These are phyloP conservation scores for Mycena haematopus DNA, from an alignment of 768 basidiomycete species.

Conservation along the genomic window DNA sequence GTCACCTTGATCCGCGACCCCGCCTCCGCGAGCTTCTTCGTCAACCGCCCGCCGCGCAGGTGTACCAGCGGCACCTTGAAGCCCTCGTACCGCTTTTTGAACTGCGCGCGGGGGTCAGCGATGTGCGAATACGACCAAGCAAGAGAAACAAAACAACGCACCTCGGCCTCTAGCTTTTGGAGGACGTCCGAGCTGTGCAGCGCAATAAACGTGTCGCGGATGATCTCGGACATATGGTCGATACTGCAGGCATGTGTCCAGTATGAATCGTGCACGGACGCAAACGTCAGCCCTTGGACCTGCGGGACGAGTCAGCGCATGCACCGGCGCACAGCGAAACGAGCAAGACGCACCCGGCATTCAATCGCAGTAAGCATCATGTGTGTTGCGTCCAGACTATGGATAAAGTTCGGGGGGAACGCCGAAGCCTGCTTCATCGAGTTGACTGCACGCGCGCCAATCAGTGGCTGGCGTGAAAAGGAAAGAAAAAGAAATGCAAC, in stretches of 20 bases:
- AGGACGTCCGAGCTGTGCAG: conserved; percentile 91
- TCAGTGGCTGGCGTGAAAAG: conserved; percentile 2
- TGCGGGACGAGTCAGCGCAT: conserved; percentile 36
- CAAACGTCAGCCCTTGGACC: conserved; percentile 82
- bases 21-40: conserved; percentile 49
- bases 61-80: conserved; percentile 67
- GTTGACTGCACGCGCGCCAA: conserved; percentile 57
- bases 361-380: conserved; percentile 97
- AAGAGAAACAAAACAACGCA: conserved; percentile 40
- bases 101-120: conserved; percentile 49
- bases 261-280: conserved; percentile 98
- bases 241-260: conserved; percentile 95
- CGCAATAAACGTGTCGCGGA: conserved; percentile 92
- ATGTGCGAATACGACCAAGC: not conserved
- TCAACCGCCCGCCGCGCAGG: conserved; percentile 44
- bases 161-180: conserved; percentile 73
- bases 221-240: conserved; percentile 86
- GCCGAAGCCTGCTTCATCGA: conserved; percentile 89
- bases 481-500: not conserved
- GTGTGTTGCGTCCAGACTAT: conserved; percentile 96
- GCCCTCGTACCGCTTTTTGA: conserved; percentile 76
- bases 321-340: too few species aligned
- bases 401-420: conserved; percentile 99
- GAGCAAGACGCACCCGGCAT: conserved; percentile 64
- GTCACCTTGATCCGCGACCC: conserved; percentile 54